These are phyloP conservation scores for Exserohilum rostratum DNA, from an alignment of 2,329 filamentous ascomycete genomes.

Conservation along the genomic window DNA sequence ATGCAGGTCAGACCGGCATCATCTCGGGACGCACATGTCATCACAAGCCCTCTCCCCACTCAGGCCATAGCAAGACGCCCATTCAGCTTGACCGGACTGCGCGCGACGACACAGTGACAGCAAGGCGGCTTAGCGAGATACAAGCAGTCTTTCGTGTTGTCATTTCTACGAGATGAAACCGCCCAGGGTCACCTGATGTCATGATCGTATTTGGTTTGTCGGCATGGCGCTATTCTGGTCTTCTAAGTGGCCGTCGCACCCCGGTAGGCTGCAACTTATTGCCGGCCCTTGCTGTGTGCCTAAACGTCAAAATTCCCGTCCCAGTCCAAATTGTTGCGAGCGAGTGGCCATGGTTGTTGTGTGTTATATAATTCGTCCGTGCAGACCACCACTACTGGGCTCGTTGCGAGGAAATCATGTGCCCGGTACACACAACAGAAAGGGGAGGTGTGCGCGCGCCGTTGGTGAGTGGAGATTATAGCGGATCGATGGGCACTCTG, in stretches of 20 bases:
- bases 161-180: background rate
- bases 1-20: constrained; percentile 21
- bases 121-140: background rate
- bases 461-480: background rate
- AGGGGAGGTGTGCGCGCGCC: constrained; percentile 4
- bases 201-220: background rate
- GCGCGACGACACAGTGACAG: background rate
- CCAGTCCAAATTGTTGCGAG: background rate
- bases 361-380: background rate
- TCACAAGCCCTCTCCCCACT: constrained; percentile 8
- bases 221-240: background rate
- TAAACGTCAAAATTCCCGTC: background rate
- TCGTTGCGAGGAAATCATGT: constrained; percentile 3
- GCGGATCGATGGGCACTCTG: background rate
- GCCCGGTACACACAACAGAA: background rate
- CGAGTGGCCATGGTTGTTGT: background rate
- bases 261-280: background rate
- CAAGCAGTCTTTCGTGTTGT: background rate
- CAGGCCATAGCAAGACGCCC: constrained; percentile 5
- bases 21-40: constrained; percentile 18
- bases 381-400: background rate
- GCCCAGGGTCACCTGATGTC: background rate
- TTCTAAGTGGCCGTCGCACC: background rate
- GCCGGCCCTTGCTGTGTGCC: background rate
- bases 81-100: background rate